Conservation (phyloP, 306 rosid species). For the Dryas octopetala region DNA sequence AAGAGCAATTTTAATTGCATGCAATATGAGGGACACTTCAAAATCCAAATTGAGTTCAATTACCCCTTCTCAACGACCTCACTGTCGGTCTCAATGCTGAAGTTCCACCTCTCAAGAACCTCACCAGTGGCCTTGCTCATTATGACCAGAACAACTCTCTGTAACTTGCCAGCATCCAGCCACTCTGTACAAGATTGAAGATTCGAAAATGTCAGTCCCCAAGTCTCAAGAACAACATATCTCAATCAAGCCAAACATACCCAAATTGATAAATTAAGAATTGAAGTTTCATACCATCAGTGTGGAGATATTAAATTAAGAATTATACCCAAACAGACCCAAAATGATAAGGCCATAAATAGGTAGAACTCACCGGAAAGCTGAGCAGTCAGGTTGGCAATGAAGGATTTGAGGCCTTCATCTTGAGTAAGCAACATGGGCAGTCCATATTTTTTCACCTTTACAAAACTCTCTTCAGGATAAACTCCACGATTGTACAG, state of each 20-base stretch:
- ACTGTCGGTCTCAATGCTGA: slow-evolving; percentile 88
- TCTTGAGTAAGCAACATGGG: slow-evolving; percentile 96
- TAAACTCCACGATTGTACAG: slow-evolving; percentile 88
- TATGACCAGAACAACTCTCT: slow-evolving; percentile 90
- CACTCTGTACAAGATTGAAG: slow-evolving; percentile 61
- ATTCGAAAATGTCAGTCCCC: not conserved
- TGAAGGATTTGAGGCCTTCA: slow-evolving; percentile 81
- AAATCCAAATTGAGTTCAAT: not conserved
- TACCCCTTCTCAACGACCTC: slow-evolving; percentile 90
- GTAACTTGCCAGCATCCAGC: slow-evolving; percentile 97
- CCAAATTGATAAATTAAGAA: not conserved
- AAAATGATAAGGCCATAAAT: not conserved
- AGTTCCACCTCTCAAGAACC: slow-evolving; percentile 97
- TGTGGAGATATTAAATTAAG: not conserved
- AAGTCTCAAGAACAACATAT: not conserved
- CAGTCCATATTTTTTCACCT: slow-evolving; percentile 93
- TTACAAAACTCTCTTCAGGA: slow-evolving; percentile 92
- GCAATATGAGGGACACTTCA: not conserved
- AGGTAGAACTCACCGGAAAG: slow-evolving; percentile 58
- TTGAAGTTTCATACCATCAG: not conserved
- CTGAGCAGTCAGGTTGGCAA: slow-evolving; percentile 74
- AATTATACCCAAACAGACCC: slow-evolving; percentile 2
- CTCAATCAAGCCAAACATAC: slow-evolving; percentile 2
- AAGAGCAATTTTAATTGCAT: not conserved
- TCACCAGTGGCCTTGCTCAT: slow-evolving; percentile 73